These are phyloP conservation scores for Agaricus sinodeliciosus DNA, from an alignment of 768 basidiomycete genomes.

Conservation along the genomic window DNA sequence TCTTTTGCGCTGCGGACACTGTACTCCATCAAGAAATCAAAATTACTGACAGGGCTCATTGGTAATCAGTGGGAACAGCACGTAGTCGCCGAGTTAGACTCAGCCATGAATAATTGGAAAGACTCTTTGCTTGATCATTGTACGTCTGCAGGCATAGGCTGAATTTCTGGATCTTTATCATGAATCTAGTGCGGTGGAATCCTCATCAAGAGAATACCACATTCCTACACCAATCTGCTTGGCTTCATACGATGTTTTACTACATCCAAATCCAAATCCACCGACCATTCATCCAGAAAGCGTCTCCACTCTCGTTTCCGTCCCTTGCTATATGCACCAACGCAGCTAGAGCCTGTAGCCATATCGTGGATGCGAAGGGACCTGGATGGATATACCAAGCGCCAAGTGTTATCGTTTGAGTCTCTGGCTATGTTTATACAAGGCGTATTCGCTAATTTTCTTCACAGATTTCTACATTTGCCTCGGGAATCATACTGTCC, in stretches of 20 bases:
- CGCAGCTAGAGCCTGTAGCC: slow-evolving; percentile 66
- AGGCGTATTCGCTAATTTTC: not conserved
- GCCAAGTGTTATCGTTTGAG: slow-evolving; percentile 25
- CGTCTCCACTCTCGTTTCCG: slow-evolving; percentile 36
- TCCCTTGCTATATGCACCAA: slow-evolving; percentile 65
- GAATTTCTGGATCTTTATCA: not conserved
- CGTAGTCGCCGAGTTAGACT: slow-evolving; percentile 57
- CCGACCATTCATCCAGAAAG: slow-evolving; percentile 55
- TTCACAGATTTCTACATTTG: slow-evolving; percentile 26
- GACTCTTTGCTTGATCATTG: slow-evolving; percentile 52
- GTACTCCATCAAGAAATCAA: slow-evolving; percentile 36
- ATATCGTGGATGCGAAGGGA: slow-evolving; percentile 53
- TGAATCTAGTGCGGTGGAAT: slow-evolving; percentile 30
- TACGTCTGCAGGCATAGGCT: slow-evolving; percentile 19
- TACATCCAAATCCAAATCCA: slow-evolving; percentile 61
- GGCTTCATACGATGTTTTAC: slow-evolving; percentile 36
- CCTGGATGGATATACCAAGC: slow-evolving; percentile 23
- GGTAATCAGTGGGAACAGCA: slow-evolving; percentile 50
- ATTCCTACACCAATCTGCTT: slow-evolving; percentile 48
- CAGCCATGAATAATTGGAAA: slow-evolving; percentile 55
- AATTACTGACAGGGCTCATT: slow-evolving; percentile 30
- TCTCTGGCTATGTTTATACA: not conserved
- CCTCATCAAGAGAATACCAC: slow-evolving; percentile 23
- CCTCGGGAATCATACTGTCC: slow-evolving; percentile 43
- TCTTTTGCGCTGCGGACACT: slow-evolving; percentile 59